phyloP scores from a whole-genome alignment of 768 basidiomycete species.

The Naganishia friedmannii region DNA sequence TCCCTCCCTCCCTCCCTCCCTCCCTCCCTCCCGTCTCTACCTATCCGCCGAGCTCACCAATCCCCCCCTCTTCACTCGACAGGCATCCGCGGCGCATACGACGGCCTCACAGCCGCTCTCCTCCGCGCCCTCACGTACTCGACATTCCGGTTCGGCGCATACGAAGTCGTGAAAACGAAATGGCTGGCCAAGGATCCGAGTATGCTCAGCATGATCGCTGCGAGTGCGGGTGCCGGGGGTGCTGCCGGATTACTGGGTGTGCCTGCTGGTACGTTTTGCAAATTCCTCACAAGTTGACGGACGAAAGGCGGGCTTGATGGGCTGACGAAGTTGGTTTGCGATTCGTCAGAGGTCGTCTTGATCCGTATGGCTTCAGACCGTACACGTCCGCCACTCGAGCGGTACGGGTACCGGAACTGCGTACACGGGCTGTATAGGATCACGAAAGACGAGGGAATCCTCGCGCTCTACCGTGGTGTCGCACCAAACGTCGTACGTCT shows the following conservation, averaged over 20 bases:
- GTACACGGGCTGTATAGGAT: constrained; percentile 47
- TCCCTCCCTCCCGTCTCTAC: not conserved
- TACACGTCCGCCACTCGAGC: constrained; percentile 40
- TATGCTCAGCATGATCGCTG: constrained; percentile 40
- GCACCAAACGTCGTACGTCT: constrained; percentile 46
- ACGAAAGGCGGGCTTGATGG: no score
- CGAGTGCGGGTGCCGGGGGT: constrained; percentile 46
- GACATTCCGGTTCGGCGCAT: constrained; percentile 45
- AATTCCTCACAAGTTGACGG: no score
- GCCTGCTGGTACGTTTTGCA: constrained; percentile 39
- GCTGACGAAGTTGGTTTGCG: not conserved
- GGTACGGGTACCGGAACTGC: constrained; percentile 43
- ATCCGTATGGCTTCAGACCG: constrained; percentile 49
- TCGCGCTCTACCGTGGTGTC: constrained; percentile 40
- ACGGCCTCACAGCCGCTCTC: constrained; percentile 47
- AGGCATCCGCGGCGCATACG: constrained; percentile 49
- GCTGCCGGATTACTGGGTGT: constrained; percentile 47
- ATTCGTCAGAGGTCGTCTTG: constrained; percentile 32
- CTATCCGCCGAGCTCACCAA: not conserved
- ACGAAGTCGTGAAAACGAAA: constrained; percentile 44
- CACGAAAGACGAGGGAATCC: constrained; percentile 43
- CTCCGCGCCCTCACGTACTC: constrained; percentile 40
- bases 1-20: not conserved
- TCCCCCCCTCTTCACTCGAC: not conserved
- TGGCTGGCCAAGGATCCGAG: constrained; percentile 25